Evolutionary conservation across 768 basidiomycete species (phyloP), one percentile per base, ranked within the genome.

Genomic region (Thelephora aurantiotincta): DNA sequence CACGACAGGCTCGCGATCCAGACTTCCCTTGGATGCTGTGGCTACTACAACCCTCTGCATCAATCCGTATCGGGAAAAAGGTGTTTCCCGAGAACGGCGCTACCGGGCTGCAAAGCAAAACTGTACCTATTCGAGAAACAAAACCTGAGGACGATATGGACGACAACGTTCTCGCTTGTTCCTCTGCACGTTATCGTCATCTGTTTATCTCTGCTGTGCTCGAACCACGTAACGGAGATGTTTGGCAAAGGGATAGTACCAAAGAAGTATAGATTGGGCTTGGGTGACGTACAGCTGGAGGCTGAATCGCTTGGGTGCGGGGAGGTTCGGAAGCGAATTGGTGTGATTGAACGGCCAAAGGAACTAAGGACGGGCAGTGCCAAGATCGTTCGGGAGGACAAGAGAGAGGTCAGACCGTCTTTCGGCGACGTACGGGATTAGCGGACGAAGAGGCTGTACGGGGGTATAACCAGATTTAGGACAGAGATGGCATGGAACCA

Each of bases 231-330:
- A 26, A 74, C 66, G 35, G 65, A 64, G 26, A 68, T 62, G 45
- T 83, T 83, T 58, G 80, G 82, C 41, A 78, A 75, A 57, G 78
- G 81, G 0, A 64, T 83, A 30, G 77, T 68, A 44, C 82, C 80
- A 1, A 67, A 65, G 54, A 63, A 64, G 52, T 83, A 83, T 62
- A 68, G 80, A 26, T 64, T 82, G 42, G 68, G 60, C 43, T 63
- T 58, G 1, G 65, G 54, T 34, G 78, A 80, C 57, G 68, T 79
- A 4, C 44, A 48, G 2, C 50, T 54, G 45, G 57, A 59, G 42
- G 57, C 58, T 46, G 51, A 53, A 48, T 47, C 45, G 51, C 50
- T 60, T 30, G 26, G 26, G 6, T 44, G 52, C 44, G 47, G 46
- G 16, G 44, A 47, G 43, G 19, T 57, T 18, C 33, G 44, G 11